Conservation (phyloP, 1,284 basidiomycete genomes). For the Stygiomarasmius scandens region DNA sequence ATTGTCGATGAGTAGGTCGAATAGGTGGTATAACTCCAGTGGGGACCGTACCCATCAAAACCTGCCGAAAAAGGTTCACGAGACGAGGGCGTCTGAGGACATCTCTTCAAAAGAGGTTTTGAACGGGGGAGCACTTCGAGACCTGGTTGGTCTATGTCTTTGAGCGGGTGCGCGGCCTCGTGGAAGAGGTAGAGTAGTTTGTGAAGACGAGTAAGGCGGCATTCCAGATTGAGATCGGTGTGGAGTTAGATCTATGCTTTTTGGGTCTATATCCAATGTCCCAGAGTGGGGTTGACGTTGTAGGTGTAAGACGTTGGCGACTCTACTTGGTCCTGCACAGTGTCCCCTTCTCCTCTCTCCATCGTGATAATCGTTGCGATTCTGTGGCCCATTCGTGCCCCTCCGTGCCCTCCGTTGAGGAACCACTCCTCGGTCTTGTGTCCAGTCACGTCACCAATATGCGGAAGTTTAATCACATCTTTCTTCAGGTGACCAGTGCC, state of each 20-base stretch:
- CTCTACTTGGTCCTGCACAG: not conserved
- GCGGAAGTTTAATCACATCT: slow-evolving; percentile 20
- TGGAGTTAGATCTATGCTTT: not conserved
- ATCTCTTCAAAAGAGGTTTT: slow-evolving; percentile 24
- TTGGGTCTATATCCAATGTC: not conserved
- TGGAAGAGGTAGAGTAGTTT: not conserved
- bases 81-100: slow-evolving; percentile 15
- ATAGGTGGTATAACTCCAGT: slow-evolving; percentile 5
- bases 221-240: too few relatives aligned
- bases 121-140: slow-evolving; percentile 48
- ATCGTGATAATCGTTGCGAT: not conserved
- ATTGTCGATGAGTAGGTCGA: slow-evolving; percentile 23
- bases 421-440: slow-evolving; percentile 1
- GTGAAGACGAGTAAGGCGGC: not conserved
- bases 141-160: slow-evolving; percentile 44
- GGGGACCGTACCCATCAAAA: not conserved
- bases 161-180: slow-evolving; percentile 11
- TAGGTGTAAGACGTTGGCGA: not conserved
- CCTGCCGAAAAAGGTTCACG: slow-evolving; percentile 16
- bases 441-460: not conserved
- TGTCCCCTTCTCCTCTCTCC: not conserved
- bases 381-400: not conserved
- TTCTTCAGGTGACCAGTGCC: slow-evolving; percentile 49
- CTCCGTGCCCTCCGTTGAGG: not conserved
- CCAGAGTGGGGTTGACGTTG: slow-evolving; percentile 3